phyloP scores from a whole-genome alignment of 345 rosid genomes.

The Rhodamnia rubescens region DNA sequence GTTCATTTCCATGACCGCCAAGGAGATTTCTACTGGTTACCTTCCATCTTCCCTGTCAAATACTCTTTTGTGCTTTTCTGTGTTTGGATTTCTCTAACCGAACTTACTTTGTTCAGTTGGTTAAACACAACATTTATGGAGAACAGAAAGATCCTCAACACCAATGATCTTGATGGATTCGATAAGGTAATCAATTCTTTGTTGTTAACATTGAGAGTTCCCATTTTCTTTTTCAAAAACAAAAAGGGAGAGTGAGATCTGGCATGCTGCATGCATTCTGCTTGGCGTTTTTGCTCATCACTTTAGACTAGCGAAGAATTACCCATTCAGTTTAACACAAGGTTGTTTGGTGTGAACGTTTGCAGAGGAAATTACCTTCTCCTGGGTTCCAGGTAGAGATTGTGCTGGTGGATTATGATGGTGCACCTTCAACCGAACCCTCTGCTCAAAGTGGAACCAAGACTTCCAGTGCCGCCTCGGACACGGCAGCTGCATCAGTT shows the following conservation, averaged over 20 bases:
- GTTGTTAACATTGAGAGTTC: not conserved
- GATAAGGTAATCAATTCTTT: constrained; percentile 44
- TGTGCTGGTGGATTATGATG: constrained; percentile 48
- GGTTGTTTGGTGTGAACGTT: not conserved
- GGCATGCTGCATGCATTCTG: not conserved
- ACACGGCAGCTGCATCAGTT: not conserved
- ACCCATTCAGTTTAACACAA: not conserved
- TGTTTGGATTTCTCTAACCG: not conserved
- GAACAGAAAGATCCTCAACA: constrained; percentile 57
- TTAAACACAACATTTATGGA: constrained; percentile 77
- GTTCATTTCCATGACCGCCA: constrained; percentile 82
- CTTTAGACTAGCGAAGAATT: not conserved
- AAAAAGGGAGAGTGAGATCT: not conserved
- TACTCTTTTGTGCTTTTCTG: not conserved
- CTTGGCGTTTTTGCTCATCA: not conserved
- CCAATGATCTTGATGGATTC: constrained; percentile 74
- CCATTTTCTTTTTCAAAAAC: not conserved
- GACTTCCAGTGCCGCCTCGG: not conserved
- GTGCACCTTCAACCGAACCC: constrained; percentile 2
- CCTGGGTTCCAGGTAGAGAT: constrained; percentile 89
- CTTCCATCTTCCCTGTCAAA: not conserved
- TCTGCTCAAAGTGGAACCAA: not conserved
- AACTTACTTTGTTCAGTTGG: constrained; percentile 42
- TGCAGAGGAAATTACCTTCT: constrained; percentile 79
- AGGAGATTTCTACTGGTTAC: constrained; percentile 90